phyloP scores from a whole-genome alignment of 768 basidiomycete species.

The Lactifluus pinguis region DNA sequence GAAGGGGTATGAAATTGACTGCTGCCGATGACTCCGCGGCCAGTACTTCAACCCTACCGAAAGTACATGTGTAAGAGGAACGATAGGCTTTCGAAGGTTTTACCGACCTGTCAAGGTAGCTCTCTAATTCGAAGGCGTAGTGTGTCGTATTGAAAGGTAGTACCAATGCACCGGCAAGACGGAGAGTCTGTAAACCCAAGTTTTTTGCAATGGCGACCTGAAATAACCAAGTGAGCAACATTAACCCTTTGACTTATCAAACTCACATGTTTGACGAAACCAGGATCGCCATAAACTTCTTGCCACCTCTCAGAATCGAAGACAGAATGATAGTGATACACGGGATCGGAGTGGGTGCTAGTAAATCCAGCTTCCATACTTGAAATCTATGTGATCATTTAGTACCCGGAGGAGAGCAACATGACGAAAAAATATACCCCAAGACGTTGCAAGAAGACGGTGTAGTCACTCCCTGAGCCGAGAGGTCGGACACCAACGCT shows the following conservation, averaged over 20 bases:
- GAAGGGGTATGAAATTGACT: constrained; percentile 14
- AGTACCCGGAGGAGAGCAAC: constrained; percentile 25
- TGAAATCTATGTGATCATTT: constrained; percentile 23
- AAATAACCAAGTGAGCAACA: not conserved
- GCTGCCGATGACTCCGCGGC: constrained; percentile 2
- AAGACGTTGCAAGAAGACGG: constrained; percentile 79
- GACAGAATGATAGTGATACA: constrained; percentile 55
- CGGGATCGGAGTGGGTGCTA: constrained; percentile 34
- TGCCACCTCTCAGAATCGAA: constrained; percentile 54
- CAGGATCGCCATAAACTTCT: constrained; percentile 54
- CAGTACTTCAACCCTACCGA: constrained; percentile 39
- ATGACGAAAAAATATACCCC: constrained; percentile 39
- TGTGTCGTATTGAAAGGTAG: constrained; percentile 64
- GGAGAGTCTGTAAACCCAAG: constrained; percentile 45
- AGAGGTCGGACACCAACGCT: constrained; percentile 44
- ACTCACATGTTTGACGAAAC: constrained; percentile 49
- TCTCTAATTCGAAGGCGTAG: constrained; percentile 45
- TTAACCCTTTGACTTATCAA: not conserved
- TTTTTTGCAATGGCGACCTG: constrained; percentile 53
- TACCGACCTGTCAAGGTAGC: constrained; percentile 44
- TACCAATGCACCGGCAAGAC: constrained; percentile 44
- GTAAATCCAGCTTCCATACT: constrained; percentile 32
- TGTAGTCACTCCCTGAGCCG: constrained; percentile 88
- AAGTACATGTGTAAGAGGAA: not conserved
- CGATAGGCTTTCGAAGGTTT: not conserved